phyloP scores from a whole-genome alignment of 2,329 filamentous ascomycete genomes.

The Fusarium metavorans region DNA sequence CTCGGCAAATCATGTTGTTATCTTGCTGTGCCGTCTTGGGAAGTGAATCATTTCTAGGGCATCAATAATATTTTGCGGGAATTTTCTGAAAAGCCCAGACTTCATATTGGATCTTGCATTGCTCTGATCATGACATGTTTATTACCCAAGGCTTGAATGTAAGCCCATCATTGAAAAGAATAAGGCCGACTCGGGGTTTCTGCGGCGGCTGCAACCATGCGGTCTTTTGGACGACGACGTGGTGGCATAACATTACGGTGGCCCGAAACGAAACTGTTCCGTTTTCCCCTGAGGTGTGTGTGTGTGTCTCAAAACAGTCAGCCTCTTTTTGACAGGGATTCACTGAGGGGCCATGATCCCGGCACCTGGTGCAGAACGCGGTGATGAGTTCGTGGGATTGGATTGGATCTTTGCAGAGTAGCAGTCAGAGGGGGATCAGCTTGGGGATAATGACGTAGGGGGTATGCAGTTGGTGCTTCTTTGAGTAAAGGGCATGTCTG shows the following conservation, averaged over 20 bases:
- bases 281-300: constrained; percentile 24
- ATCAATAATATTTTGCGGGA: background rate
- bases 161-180: background rate
- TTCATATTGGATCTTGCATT: background rate
- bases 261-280: constrained; percentile 8
- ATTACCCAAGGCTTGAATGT: background rate
- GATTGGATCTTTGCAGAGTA: background rate
- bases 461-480: constrained; percentile 18
- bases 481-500: constrained; percentile 16
- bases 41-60: background rate
- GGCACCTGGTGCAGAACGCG: background rate
- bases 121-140: constrained; percentile 1
- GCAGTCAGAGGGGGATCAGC: background rate
- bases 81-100: background rate
- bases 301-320: constrained; percentile 17
- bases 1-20: background rate
- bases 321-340: constrained; percentile 2
- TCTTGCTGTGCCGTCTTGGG: background rate
- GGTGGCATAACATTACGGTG: constrained; percentile 19
- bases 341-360: background rate
- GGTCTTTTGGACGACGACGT: background rate
- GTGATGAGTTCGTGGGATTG: constrained; percentile 5
- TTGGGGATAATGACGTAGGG: constrained; percentile 27
- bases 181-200: constrained; percentile 26
- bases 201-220: constrained; percentile 4